Conservation (phyloP, 2,329 filamentous ascomycete species). For the Calonectria honghensis region DNA sequence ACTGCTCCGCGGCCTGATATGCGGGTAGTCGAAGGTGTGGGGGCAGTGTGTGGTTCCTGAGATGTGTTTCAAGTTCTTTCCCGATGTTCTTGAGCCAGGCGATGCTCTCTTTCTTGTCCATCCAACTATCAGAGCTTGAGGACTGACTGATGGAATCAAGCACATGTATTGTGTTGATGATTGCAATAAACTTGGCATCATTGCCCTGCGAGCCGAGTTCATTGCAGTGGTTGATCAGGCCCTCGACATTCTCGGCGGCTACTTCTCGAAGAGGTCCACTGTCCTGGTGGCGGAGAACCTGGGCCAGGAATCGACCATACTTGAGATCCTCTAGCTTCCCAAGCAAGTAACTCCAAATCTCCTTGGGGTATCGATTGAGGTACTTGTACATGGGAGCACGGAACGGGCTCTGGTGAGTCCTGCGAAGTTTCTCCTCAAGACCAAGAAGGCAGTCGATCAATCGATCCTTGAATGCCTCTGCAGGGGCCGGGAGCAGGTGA, state of each 20-base stretch:
- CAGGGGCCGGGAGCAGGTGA: slow-evolving; percentile 92
- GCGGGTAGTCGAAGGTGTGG: slow-evolving; percentile 86
- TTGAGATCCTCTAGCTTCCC: slow-evolving; percentile 87
- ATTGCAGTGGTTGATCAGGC: slow-evolving; percentile 80
- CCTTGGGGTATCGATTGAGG: slow-evolving; percentile 92
- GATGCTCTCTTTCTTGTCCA: slow-evolving; percentile 78
- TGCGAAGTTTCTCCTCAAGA: slow-evolving; percentile 87
- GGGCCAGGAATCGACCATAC: slow-evolving; percentile 93
- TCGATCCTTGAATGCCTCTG: slow-evolving; percentile 91
- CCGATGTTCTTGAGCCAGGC: slow-evolving; percentile 79
- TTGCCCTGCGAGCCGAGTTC: slow-evolving; percentile 79
- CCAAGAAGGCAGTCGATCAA: slow-evolving; percentile 93
- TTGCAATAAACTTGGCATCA: slow-evolving; percentile 80
- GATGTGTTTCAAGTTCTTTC: slow-evolving; percentile 85
- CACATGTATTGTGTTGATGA: slow-evolving; percentile 91
- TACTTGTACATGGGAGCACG: slow-evolving; percentile 93
- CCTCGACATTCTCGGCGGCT: slow-evolving; percentile 83
- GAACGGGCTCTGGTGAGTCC: slow-evolving; percentile 95
- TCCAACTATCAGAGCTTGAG: slow-evolving; percentile 80
- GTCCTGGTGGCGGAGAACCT: slow-evolving; percentile 85
- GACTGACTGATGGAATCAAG: slow-evolving; percentile 85
- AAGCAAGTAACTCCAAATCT: slow-evolving; percentile 89
- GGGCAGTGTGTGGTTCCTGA: slow-evolving; percentile 82
- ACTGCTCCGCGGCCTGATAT: slow-evolving; percentile 90
- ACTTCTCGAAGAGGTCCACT: slow-evolving; percentile 85